Evolutionary conservation across 2,329 filamentous ascomycete species (phyloP), one percentile per base, ranked within the genome.

Genomic region (Penicillium corylophilum): DNA sequence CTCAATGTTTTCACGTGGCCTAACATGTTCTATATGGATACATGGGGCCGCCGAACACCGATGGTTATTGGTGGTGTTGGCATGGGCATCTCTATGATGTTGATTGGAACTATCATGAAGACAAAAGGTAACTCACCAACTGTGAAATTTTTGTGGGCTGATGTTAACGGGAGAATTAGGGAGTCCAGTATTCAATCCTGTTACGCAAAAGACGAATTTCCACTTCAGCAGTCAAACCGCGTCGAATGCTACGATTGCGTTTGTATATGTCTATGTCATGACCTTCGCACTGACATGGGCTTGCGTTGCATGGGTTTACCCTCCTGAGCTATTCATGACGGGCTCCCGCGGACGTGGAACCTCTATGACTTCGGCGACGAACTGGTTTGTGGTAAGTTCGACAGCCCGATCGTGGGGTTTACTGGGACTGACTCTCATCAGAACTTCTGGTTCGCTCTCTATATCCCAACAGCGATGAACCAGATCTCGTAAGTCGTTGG

Each of bases 201-300:
- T 63, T 4, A 64, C 60, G 9, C 44, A 63, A 47, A 63, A 64
- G 38, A 64, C 60, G 10, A 63, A 62, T 16, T 64, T 64, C 29
- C 23, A 43, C 29, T 64, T 64, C 18, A 39, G 40, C 3, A 48
- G 48, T 20, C 38, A 51, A 39, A 54, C 28, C 24, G 53, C 44
- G 16, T 68, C 54, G 13, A 53, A 49, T 56, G 62, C 60, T 4
- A 53, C 63, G 3, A 63, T 68, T 24, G 64, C 64, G 1, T 60
- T 68, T 36, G 64, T 68, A 4, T 68, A 67, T 41, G 53, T 68
- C 16, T 66, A 66, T 41, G 65, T 67, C 23, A 53, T 59, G 22
- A 54, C 55, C n/a, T 67, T 67, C 49, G 64, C 57, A 2, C 55
- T 65, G 51, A 64, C 64, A 7, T 67, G 65, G 65, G 65, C 64